These are phyloP conservation scores for Paecilomyces sp. DNA, from an alignment of 2,329 filamentous ascomycete species.

Conservation along the genomic window DNA sequence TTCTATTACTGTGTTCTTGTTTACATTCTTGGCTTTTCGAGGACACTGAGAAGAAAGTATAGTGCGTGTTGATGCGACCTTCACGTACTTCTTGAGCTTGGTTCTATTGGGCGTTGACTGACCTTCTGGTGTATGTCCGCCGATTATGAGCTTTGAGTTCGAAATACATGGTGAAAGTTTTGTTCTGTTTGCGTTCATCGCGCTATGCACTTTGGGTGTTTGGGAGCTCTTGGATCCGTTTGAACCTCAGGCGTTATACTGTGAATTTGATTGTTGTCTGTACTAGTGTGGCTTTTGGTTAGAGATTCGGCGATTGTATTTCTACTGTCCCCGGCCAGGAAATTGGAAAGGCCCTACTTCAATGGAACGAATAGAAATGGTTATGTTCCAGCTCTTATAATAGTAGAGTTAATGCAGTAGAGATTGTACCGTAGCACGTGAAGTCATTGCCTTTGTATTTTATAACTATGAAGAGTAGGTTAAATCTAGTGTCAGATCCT, in stretches of 20 bases:
- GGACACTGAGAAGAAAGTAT: too few species aligned
- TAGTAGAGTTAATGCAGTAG: background rate
- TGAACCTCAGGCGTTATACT: background rate
- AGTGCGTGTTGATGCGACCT: too few species aligned
- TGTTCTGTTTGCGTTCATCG: background rate
- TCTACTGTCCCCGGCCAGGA: background rate
- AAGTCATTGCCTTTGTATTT: background rate
- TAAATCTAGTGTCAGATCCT: background rate
- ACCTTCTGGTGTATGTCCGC: conserved; percentile 8
- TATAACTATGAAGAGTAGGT: background rate
- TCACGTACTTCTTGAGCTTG: background rate
- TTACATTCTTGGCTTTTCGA: background rate
- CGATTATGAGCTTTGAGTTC: conserved; percentile 1
- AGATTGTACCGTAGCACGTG: background rate
- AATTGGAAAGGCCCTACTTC: background rate
- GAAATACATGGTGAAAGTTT: background rate
- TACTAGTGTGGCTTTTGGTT: background rate
- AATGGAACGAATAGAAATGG: background rate
- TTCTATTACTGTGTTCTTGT: background rate
- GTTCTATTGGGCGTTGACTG: conserved; percentile 7
- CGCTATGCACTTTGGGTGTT: background rate
- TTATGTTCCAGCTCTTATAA: background rate
- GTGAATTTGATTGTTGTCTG: background rate
- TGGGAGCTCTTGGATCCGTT: background rate
- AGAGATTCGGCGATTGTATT: background rate